phyloP scores from a whole-genome alignment of 176 grass and related monocot genomes.

The Triticum timopheevii region DNA sequence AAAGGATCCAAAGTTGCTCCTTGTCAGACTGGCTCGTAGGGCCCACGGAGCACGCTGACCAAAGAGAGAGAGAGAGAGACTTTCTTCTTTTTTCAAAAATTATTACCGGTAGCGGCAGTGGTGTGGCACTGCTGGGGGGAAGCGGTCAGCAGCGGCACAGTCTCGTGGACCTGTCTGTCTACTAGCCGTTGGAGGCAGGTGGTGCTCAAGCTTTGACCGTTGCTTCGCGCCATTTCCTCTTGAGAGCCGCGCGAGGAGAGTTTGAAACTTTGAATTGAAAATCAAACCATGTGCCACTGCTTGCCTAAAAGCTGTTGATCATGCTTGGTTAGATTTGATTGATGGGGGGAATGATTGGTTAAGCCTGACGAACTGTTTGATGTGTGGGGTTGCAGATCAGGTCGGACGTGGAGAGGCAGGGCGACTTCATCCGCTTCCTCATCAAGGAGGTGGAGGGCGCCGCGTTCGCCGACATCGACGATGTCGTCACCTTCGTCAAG shows the following conservation, averaged over 20 bases:
- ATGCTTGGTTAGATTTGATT: not conserved
- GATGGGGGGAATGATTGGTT: not conserved
- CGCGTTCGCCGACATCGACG: slow-evolving; percentile 69
- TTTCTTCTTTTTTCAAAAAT: not conserved
- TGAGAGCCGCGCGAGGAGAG: not conserved
- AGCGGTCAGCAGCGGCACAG: not conserved
- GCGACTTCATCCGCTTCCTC: slow-evolving; percentile 86
- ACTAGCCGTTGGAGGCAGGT: slow-evolving; percentile 39
- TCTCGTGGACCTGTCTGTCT: not conserved
- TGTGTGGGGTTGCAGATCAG: slow-evolving; percentile 58
- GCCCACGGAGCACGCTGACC: not conserved
- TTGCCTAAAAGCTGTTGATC: not conserved
- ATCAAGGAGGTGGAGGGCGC: slow-evolving; percentile 82
- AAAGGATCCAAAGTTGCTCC: not conserved
- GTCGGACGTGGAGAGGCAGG: slow-evolving; percentile 88
- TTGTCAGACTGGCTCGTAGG: slow-evolving; percentile 33
- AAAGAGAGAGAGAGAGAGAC: not conserved
- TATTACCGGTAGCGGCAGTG: not conserved
- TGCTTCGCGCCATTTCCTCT: slow-evolving; percentile 38
- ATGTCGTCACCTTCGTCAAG: slow-evolving; percentile 94
- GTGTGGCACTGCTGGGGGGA: no score
- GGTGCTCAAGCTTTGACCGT: slow-evolving; percentile 5
- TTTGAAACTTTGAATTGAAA: not conserved
- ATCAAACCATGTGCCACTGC: not conserved
- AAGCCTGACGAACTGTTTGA: not conserved